phyloP scores from a whole-genome alignment of 306 rosid species.

The Trifolium dubium region DNA sequence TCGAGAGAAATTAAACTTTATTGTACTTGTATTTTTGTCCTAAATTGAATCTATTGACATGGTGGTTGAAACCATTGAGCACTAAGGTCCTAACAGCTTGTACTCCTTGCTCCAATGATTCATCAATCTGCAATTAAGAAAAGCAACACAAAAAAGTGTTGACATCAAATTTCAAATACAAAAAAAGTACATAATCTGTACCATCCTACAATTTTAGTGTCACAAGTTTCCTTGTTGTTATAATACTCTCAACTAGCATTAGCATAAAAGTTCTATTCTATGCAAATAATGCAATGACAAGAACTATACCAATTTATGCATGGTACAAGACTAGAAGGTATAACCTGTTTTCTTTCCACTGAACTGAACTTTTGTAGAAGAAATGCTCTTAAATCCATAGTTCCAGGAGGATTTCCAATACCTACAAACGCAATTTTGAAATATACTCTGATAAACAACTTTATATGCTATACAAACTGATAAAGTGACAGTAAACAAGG shows the following conservation, averaged over 20 bases:
- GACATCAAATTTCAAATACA: not conserved
- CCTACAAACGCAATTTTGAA: constrained; percentile 53
- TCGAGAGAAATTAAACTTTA: constrained; percentile 56
- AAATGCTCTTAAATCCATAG: constrained; percentile 85
- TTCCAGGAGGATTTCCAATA: constrained; percentile 86
- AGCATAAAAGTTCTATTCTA: not conserved
- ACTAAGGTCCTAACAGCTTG: constrained; percentile 69
- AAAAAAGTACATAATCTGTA: not conserved
- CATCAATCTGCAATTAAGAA: constrained; percentile 63
- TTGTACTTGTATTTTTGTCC: constrained; percentile 88
- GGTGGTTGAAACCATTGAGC: constrained; percentile 66
- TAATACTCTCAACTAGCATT: not conserved
- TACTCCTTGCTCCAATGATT: constrained; percentile 77
- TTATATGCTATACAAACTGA: not conserved
- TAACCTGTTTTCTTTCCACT: constrained; percentile 74
- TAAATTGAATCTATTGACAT: constrained; percentile 71
- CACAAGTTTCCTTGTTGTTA: not conserved
- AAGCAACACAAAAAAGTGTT: not conserved
- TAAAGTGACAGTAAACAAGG: constrained; percentile 28
- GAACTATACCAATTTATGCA: constrained; percentile 12
- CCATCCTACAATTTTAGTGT: not conserved
- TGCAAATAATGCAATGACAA: not conserved
- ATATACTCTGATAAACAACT: constrained; percentile 22
- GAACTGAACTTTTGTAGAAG: constrained; percentile 83
- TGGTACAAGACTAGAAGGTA: constrained; percentile 16